phyloP scores from a whole-genome alignment of 1,284 basidiomycete genomes.

The Tilletiopsis washingtonensis region DNA sequence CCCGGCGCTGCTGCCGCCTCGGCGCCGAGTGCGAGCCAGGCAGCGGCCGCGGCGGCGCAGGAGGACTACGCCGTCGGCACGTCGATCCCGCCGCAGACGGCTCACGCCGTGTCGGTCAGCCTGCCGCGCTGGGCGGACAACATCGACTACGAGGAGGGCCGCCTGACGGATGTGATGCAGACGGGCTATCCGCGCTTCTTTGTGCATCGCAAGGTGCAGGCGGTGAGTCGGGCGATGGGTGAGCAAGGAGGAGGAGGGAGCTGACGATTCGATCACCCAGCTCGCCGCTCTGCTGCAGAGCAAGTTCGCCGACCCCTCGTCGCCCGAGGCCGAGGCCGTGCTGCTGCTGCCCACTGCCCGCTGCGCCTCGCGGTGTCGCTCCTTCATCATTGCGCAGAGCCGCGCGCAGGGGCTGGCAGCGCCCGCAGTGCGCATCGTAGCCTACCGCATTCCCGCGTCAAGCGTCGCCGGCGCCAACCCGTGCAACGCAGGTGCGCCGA shows the following conservation, averaged over 20 bases:
- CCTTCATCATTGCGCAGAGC: no score
- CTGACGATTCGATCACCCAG: not conserved
- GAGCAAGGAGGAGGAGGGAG: not conserved
- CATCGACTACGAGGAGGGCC: slow-evolving; percentile 85
- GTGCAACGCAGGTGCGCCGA: slow-evolving; percentile 1
- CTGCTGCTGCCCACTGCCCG: slow-evolving; percentile 36
- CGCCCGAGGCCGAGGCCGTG: slow-evolving; percentile 14
- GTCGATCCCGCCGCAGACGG: slow-evolving; percentile 46
- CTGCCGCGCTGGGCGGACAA: slow-evolving; percentile 90
- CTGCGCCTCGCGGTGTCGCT: slow-evolving; percentile 33
- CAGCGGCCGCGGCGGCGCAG: not conserved
- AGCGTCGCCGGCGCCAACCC: not conserved
- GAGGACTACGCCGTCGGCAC: slow-evolving; percentile 8
- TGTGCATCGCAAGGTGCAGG: slow-evolving; percentile 77
- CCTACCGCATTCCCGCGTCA: not conserved
- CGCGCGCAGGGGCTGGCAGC: no score
- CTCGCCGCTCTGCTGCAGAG: slow-evolving; percentile 7
- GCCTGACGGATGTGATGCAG: slow-evolving; percentile 73
- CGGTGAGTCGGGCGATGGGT: slow-evolving; percentile 53
- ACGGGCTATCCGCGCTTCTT: slow-evolving; percentile 97
- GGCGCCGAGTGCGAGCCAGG: not conserved
- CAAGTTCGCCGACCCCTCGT: slow-evolving; percentile 1
- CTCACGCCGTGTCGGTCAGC: slow-evolving; percentile 93
- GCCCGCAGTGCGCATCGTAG: not conserved
- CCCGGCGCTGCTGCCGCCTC: no score